Conservation (phyloP, 139 green algal species). For the Micromonas pusilla region DNA sequence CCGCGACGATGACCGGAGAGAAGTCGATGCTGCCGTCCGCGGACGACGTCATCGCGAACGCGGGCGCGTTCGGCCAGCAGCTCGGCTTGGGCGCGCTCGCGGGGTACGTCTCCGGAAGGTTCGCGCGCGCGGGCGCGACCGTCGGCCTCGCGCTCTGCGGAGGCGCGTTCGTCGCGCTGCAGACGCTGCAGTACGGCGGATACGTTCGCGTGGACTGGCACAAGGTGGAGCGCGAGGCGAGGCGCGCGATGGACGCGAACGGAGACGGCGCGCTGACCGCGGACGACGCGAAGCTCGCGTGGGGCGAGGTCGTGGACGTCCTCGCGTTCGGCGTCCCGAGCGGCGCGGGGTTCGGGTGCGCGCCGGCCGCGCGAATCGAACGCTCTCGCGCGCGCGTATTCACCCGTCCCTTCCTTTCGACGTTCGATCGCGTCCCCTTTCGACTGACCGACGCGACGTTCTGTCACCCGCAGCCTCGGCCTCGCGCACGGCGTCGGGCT, state of each 20-base stretch:
- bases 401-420: too few species aligned
- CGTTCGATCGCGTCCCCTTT: too few species aligned
- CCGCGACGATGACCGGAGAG: background rate
- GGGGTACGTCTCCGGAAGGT: background rate
- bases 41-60: background rate
- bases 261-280: background rate
- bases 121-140: background rate
- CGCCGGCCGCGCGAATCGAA: background rate
- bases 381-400: too few species aligned
- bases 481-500: too few species aligned
- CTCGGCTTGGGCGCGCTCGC: background rate
- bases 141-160: background rate
- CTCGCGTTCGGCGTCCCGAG: background rate
- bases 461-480: too few species aligned
- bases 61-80: background rate
- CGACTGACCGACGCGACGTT: too few species aligned
- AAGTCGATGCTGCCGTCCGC: background rate
- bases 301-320: background rate
- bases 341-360: background rate
- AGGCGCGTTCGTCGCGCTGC: background rate
- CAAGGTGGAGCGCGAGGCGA: background rate
- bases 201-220: background rate
- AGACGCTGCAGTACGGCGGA: background rate
- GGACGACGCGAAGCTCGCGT: background rate
- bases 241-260: background rate